Evolutionary conservation across 2,329 filamentous ascomycete genomes (phyloP), one percentile per base, ranked within the genome.

Genomic region (Corynespora cassiicola): DNA sequence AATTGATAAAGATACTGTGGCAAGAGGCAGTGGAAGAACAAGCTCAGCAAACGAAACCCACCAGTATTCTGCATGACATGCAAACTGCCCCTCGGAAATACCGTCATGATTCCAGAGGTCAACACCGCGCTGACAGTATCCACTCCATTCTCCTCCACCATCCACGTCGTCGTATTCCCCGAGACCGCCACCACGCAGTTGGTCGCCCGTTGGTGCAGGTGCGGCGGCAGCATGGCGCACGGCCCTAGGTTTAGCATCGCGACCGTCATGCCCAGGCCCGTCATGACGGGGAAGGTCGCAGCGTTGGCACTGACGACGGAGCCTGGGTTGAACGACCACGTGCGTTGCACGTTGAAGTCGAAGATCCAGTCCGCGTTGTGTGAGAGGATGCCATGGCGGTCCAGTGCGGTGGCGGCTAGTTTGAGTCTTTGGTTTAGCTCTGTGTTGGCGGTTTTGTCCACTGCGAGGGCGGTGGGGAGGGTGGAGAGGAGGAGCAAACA

Each of bases 1-100:
- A 12, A 5, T 22, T 2, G 18, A n/a, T n/a, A n/a, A n/a, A n/a
- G n/a, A n/a, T n/a, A n/a, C n/a, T n/a, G n/a, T n/a, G n/a, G n/a
- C n/a, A 28, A 32, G 26, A 19, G 27, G 28, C 11, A n/a, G 36
- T 31, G n/a, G 25, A 23, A 21, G 29, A 29, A 21, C 18, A 31
- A 14, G 14, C 22, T n/a, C 33, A 27, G 26, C n/a, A 23, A 40
- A 15, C 7, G 22, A 10, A n/a, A 57, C 67, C 33, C 55, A 71
- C 75, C 73, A 36, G 68, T 72, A 51, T 78, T 78, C 49, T 72
- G 69, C 76, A 79, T 79, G 34, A 66, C 68, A 50, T 79, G 76
- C 30, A 79, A 47, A 43, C 69, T 72, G 2, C 65, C 76, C 10
- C 56, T 57, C 1, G 76, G 77, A 46, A 79, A 80, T 14, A 79